Base-by-base conservation (phyloP, 331 rosid species). In the Telfairia occidentalis region DNA sequence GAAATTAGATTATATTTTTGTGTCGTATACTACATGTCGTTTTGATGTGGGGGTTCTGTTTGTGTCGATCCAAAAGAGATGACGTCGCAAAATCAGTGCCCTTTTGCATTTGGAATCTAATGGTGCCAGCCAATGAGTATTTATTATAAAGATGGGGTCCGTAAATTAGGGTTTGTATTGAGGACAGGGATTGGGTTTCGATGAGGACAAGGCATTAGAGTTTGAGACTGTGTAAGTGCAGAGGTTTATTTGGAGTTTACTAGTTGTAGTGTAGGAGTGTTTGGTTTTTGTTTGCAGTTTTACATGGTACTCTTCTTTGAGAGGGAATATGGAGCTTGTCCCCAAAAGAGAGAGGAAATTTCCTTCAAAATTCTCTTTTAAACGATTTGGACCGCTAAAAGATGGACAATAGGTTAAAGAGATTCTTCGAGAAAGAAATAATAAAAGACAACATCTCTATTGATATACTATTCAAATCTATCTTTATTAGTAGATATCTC, bases 11-110 rank as follows among this genome's bases (percentile, higher is more conserved):
- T 64, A 18, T 37, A 37, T 69, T 49, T 75, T 57, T 28, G 71
- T 79, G 90, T 85, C 86, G 23, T 67, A 57, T 83, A 78, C 64
- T 24, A 48, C 1, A 73, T 78, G 91, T 85, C 89, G 78, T 84
- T 84, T 85, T 54, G 52, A 82, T 43, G 88, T 81, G 13, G 88
- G 32, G 42, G 73, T 66, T n/a, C 29, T 63, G 71, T 64, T 73
- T 63, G 71, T 76, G 72, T 81, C 66, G 45, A 75, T 75, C 65
- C 21, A 77, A 58, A 37, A 64, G 71, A 85, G 89, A 85, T 78
- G 89, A 74, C 78, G 69, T 74, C 69, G 78, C 81, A 52, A 45
- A 67, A 54, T 54, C 60, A 77, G 76, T 30, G 52, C 50, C 26
- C 11, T 76, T 78, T 58, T 19, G 69, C 13, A 53, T 37, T 59